These are phyloP conservation scores for Rubia yunnanensis DNA, from an alignment of 257 asterid species.

Conservation along the genomic window DNA sequence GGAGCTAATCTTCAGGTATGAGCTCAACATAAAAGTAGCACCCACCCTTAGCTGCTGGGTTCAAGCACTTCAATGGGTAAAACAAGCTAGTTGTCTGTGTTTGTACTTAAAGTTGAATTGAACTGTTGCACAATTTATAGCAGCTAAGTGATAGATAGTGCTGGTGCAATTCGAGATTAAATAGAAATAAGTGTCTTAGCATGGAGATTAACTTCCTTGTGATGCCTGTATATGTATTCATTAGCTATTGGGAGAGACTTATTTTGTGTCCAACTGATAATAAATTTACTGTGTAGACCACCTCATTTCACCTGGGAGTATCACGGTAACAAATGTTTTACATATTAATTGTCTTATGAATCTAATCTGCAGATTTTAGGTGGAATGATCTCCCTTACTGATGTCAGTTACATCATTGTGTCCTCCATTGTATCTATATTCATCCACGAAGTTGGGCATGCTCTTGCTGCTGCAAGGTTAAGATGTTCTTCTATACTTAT, in stretches of 20 bases:
- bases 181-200: not conserved
- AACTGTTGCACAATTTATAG: not conserved
- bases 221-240: not conserved
- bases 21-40: not conserved
- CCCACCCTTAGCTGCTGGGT: not conserved
- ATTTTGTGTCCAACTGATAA: not conserved
- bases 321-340: conserved; percentile 3
- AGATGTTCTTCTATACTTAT: conserved; percentile 14
- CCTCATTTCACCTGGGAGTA: not conserved
- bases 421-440: conserved; percentile 52
- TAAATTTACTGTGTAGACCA: not conserved
- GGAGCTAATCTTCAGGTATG: not conserved
- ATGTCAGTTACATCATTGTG: conserved; percentile 52
- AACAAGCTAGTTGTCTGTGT: not conserved
- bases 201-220: not conserved
- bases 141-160: not conserved
- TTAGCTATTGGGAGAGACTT: not conserved
- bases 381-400: conserved; percentile 43
- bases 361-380: conserved; percentile 45
- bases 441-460: conserved; percentile 90
- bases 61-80: not conserved
- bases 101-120: not conserved
- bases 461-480: conserved; percentile 96
- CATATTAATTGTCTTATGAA: conserved; percentile 7
- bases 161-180: no score